Evolutionary conservation across 106 monocot genomes (phyloP).

Genomic region (Dendrobium officinale): DNA sequence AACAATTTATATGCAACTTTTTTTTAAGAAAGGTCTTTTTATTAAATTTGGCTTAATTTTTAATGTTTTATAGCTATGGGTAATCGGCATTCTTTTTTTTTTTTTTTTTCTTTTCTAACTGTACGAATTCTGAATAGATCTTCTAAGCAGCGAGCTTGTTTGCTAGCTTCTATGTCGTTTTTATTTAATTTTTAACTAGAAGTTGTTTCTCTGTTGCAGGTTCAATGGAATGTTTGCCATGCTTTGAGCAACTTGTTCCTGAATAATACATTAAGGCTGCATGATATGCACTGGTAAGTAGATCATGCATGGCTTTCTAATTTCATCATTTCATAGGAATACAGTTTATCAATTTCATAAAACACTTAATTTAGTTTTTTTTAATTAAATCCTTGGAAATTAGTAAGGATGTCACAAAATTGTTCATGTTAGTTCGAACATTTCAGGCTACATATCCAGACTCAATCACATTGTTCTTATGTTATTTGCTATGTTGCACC

Average conservation of each 20-base stretch:
- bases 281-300: constrained; percentile 59
- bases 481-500: no score
- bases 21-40: no score
- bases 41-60: no score
- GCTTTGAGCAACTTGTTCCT: constrained; percentile 94
- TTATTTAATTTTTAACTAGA: neutral
- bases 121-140: neutral
- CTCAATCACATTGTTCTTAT: neutral
- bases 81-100: no score
- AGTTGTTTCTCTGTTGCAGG: constrained; percentile 36
- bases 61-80: no score
- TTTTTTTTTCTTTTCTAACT: no score
- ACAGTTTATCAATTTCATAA: neutral
- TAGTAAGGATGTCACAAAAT: no score
- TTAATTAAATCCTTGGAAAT: neutral
- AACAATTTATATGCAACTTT: no score
- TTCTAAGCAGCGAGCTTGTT: neutral
- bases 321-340: constrained; percentile 2
- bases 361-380: neutral
- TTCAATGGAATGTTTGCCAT: constrained; percentile 99
- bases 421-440: neutral
- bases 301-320: neutral
- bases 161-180: neutral
- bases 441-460: neutral
- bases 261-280: constrained; percentile 63